Conservation (phyloP, 1,284 basidiomycete species). For the Stygiomarasmius scandens region DNA sequence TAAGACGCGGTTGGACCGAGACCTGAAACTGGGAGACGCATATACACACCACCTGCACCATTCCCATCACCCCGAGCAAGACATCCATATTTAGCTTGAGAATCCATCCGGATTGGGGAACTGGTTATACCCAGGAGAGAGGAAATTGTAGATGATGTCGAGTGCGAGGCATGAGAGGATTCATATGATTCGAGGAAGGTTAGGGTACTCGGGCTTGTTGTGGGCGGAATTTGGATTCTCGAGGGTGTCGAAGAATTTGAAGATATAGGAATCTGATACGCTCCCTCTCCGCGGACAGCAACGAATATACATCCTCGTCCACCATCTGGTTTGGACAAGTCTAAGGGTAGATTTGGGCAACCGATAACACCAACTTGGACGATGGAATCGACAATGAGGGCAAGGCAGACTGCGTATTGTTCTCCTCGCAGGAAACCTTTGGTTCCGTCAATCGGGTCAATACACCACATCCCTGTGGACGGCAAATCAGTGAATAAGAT, state of each 20-base stretch:
- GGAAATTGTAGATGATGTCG: constrained; percentile 79
- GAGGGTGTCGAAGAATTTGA: constrained; percentile 9
- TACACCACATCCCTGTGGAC: constrained; percentile 82
- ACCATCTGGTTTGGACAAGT: constrained; percentile 58
- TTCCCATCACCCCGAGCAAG: constrained; percentile 84
- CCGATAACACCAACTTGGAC: constrained; percentile 93
- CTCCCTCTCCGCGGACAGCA: constrained; percentile 82
- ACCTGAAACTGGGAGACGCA: constrained; percentile 85
- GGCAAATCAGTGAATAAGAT: constrained; percentile 26
- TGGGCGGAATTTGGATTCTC: constrained; percentile 29
- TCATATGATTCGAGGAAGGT: constrained; percentile 94
- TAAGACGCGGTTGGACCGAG: constrained; percentile 57
- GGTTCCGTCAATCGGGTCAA: constrained; percentile 92
- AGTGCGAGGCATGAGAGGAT: constrained; percentile 88
- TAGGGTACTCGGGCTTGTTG: constrained; percentile 48
- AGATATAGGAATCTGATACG: constrained; percentile 52
- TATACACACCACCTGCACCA: constrained; percentile 63
- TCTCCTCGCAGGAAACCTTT: constrained; percentile 96
- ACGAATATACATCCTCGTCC: constrained; percentile 82
- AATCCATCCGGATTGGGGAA: constrained; percentile 88
- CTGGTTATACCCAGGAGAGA: constrained; percentile 69
- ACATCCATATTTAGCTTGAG: constrained; percentile 94
- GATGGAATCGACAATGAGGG: constrained; percentile 83
- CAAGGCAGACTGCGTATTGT: constrained; percentile 96
- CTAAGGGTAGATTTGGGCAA: constrained; percentile 88